Percentiles rank a stretch among this genome's conserved stretches.
phyloP scores from a whole-genome alignment of 257 asterid genomes.

The Solanum infundibuliforme region DNA sequence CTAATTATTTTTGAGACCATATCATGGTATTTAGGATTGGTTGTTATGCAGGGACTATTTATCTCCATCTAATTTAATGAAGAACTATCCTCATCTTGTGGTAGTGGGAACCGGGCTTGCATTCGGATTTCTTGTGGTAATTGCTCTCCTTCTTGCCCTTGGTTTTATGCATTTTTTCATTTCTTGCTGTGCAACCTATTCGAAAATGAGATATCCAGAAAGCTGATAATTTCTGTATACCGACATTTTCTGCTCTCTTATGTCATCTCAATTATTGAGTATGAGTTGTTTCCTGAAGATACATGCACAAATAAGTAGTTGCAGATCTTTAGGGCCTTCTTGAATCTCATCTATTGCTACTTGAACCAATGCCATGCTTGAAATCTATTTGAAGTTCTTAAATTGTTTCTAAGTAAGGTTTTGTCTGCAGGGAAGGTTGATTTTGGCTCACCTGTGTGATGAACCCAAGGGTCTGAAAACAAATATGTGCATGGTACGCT shows the following conservation, averaged over 20 bases:
- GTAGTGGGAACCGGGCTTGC: conserved; percentile 82
- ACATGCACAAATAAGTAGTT: not conserved
- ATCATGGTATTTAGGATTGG: not conserved
- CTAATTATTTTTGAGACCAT: not conserved
- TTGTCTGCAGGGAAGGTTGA: conserved; percentile 81
- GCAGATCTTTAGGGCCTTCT: not conserved
- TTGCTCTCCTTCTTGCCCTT: conserved; percentile 3
- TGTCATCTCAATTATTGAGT: not conserved
- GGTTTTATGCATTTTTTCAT: not conserved
- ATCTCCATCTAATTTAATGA: conserved; percentile 67
- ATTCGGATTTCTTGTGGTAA: conserved; percentile 95
- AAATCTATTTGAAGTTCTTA: not conserved
- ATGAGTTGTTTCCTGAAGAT: not conserved
- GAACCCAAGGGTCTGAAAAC: conserved; percentile 98
- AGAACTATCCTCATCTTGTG: conserved; percentile 54
- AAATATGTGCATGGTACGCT: conserved; percentile 84
- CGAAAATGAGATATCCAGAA: not conserved
- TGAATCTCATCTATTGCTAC: not conserved
- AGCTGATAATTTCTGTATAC: not conserved
- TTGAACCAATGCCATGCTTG: not conserved
- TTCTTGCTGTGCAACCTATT: not conserved
- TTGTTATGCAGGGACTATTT: conserved; percentile 57
- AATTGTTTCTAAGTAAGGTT: conserved; percentile 5
- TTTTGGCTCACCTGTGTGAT: conserved; percentile 84
- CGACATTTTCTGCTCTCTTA: not conserved